Evolutionary conservation across 2,329 filamentous ascomycete species (phyloP).

Genomic region (Penicillium sp.): DNA sequence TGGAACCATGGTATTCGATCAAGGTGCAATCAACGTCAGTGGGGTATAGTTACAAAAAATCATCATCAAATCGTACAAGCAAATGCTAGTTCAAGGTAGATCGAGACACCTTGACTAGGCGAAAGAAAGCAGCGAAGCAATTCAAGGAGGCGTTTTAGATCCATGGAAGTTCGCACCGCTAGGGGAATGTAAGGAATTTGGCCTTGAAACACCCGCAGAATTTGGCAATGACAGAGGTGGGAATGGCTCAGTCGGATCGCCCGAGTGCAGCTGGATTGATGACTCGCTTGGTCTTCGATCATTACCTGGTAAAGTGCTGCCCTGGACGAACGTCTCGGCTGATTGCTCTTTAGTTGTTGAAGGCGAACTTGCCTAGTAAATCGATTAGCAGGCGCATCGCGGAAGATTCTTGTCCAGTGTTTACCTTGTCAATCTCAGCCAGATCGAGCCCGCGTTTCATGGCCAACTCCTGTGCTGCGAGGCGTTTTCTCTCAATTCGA

Average conservation of each 20-base stretch:
- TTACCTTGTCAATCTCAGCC: conserved; percentile 27
- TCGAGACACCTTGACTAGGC: too few relatives aligned
- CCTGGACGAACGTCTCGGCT: conserved; percentile 1
- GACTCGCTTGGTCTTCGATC: conserved; percentile 12
- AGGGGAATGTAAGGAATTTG: conserved; percentile 6
- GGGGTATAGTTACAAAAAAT: conserved; percentile 10
- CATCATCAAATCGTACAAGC: conserved; percentile 11
- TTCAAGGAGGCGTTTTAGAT: background rate
- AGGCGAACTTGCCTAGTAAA: conserved; percentile 10
- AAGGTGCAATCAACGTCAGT: conserved; percentile 3
- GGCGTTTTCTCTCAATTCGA: conserved; percentile 49
- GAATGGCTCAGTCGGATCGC: conserved; percentile 31
- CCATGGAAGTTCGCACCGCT: conserved; percentile 1
- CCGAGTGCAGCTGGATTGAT: conserved; percentile 12
- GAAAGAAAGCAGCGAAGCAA: too few relatives aligned
- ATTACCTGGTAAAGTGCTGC: conserved; percentile 7
- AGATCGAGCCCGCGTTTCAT: conserved; percentile 47
- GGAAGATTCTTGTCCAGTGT: background rate
- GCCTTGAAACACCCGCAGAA: conserved; percentile 7
- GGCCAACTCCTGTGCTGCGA: conserved; percentile 52
- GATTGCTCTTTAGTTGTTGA: conserved; percentile 7
- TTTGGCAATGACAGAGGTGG: conserved; percentile 23
- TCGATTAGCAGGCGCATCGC: background rate
- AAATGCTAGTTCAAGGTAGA: background rate
- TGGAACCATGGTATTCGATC: too few relatives aligned